phyloP scores from a whole-genome alignment of 78 protist species.

The Ministeria vibrans region DNA sequence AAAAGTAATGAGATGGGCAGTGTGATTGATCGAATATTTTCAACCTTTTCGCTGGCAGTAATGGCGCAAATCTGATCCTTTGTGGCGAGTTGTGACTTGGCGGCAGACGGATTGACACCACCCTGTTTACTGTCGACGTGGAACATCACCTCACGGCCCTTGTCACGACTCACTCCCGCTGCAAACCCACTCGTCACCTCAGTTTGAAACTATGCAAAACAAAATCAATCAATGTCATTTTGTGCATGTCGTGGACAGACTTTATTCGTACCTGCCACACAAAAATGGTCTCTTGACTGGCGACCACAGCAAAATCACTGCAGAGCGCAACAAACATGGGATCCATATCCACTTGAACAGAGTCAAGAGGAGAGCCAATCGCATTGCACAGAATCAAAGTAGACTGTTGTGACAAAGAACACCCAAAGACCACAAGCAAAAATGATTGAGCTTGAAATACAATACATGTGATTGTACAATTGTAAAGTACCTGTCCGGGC shows the following conservation, averaged over 20 bases:
- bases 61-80: slow-evolving; percentile 14
- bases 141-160: slow-evolving; percentile 24
- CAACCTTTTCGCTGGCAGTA: neutral
- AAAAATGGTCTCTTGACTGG: slow-evolving; percentile 17
- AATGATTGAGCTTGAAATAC: neutral
- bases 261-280: slow-evolving; percentile 41
- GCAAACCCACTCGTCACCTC: too few relatives aligned
- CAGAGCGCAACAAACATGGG: slow-evolving; percentile 33
- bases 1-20: too few relatives aligned
- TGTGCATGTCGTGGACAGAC: neutral
- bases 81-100: neutral
- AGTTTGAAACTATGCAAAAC: neutral
- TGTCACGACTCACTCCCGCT: too few relatives aligned
- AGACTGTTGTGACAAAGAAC: too few relatives aligned
- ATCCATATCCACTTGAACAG: slow-evolving; percentile 46
- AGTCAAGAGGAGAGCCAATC: slow-evolving; percentile 68
- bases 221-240: neutral
- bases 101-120: neutral
- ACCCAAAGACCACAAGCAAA: neutral
- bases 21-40: too few relatives aligned
- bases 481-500: neutral
- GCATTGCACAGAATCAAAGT: slow-evolving; percentile 53
- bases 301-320: slow-evolving; percentile 25
- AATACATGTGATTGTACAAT: too few relatives aligned
- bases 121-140: slow-evolving; percentile 46